Percentiles rank a stretch among this genome's conserved stretches.
Conservation (phyloP, 2,329 filamentous ascomycete species). For the Setomelanomma holmii region DNA sequence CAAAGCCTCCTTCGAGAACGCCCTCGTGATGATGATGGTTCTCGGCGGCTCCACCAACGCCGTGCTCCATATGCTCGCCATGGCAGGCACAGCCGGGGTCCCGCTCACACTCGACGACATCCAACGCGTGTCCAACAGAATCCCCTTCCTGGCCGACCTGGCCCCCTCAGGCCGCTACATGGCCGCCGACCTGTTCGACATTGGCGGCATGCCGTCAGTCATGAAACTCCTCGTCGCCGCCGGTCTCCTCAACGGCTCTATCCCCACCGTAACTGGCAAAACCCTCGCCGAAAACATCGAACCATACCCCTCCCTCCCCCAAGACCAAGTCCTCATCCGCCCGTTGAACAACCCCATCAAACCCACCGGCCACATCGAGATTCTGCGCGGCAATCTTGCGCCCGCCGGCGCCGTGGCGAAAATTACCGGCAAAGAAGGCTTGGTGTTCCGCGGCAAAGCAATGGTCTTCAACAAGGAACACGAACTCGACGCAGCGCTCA, state of each 20-base stretch:
- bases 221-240: slow-evolving; percentile 84
- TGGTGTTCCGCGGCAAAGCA: slow-evolving; percentile 79
- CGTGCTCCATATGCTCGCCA: slow-evolving; percentile 86
- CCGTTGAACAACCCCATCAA: slow-evolving; percentile 86
- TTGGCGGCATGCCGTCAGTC: slow-evolving; percentile 85
- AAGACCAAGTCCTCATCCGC: slow-evolving; percentile 83
- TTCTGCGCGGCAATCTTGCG: slow-evolving; percentile 85
- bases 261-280: slow-evolving; percentile 83
- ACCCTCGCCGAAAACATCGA: slow-evolving; percentile 83
- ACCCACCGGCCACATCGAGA: slow-evolving; percentile 82
- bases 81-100: slow-evolving; percentile 85
- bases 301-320: slow-evolving; percentile 76
- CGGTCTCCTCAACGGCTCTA: slow-evolving; percentile 75
- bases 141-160: slow-evolving; percentile 85
- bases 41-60: slow-evolving; percentile 91
- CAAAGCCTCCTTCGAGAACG: slow-evolving; percentile 83
- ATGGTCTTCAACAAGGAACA: slow-evolving; percentile 87
- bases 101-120: slow-evolving; percentile 81
- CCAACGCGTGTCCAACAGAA: slow-evolving; percentile 79
- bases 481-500: slow-evolving; percentile 77
- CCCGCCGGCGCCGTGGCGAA: slow-evolving; percentile 92
- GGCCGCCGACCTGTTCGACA: slow-evolving; percentile 86
- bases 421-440: slow-evolving; percentile 94
- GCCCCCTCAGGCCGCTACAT: slow-evolving; percentile 84
- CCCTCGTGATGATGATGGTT: slow-evolving; percentile 87